Evolutionary conservation across 352 stramenopile genomes (phyloP).

Genomic region (Pythium monospermum): DNA sequence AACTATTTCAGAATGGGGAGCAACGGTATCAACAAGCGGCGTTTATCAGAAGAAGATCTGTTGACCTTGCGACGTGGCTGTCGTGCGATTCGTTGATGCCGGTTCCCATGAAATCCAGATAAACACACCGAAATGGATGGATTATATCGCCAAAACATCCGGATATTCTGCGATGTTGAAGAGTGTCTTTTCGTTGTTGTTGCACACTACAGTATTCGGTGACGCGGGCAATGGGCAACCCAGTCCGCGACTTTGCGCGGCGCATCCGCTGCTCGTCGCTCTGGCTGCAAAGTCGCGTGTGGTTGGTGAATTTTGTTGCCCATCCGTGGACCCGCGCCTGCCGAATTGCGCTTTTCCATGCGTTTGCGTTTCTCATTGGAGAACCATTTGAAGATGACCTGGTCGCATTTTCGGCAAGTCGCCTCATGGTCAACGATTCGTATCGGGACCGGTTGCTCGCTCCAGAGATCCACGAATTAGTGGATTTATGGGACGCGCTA

Average conservation of each 20-base stretch:
- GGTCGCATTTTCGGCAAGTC: conserved; percentile 34
- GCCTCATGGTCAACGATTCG: conserved; percentile 51
- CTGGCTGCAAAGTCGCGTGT: neutral
- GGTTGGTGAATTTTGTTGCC: conserved; percentile 3
- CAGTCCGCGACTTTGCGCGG: neutral
- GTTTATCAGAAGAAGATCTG: too few species aligned
- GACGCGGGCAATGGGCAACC: neutral
- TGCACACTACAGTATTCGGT: too few species aligned
- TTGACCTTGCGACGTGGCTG: too few species aligned
- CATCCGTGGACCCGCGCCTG: conserved; percentile 21
- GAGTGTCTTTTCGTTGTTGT: neutral
- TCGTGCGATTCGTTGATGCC: too few species aligned
- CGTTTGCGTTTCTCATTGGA: conserved; percentile 35
- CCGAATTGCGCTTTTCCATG: conserved; percentile 20
- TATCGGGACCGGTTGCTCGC: conserved; percentile 61
- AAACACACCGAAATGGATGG: too few species aligned
- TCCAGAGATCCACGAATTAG: conserved; percentile 53
- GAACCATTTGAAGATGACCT: conserved; percentile 41
- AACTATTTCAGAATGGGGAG: neutral
- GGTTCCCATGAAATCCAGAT: too few species aligned
- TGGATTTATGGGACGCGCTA: conserved; percentile 49
- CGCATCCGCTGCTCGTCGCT: neutral
- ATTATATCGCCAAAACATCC: too few species aligned
- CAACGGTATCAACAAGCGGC: neutral
- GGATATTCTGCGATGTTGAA: conserved; percentile 4